A percentile compares a stretch with the other conserved stretches of the same genome.
phyloP scores from a whole-genome alignment of 306 rosid genomes.

The Boehmeria nivea region DNA sequence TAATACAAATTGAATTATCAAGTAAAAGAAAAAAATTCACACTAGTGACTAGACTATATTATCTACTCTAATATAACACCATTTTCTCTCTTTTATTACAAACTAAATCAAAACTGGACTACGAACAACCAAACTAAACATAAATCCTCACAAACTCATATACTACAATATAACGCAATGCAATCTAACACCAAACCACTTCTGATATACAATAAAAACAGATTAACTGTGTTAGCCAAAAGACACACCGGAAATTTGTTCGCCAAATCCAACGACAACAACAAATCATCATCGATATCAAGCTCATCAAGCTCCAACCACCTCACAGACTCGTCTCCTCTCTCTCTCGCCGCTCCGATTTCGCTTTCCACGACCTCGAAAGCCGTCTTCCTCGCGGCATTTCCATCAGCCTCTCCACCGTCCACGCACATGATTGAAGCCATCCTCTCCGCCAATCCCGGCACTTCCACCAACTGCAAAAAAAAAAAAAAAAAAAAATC shows the following conservation, averaged over 20 bases:
- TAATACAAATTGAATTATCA: too few relatives aligned
- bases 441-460: constrained; percentile 90
- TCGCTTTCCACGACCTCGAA: constrained; percentile 48
- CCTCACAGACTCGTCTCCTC: constrained; percentile 39
- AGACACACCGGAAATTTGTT: constrained; percentile 58
- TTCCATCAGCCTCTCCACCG: constrained; percentile 31
- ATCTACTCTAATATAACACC: too few relatives aligned
- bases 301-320: constrained; percentile 96
- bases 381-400: constrained; percentile 29
- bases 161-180: too few relatives aligned
- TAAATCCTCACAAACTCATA: too few relatives aligned
- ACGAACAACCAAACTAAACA: too few relatives aligned
- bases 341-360: constrained; percentile 37
- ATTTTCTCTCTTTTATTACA: too few relatives aligned
- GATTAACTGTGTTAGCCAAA: not conserved
- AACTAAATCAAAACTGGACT: too few relatives aligned
- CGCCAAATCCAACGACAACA: constrained; percentile 51
- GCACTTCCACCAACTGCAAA: constrained; percentile 65
- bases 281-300: constrained; percentile 57
- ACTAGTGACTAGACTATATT: too few relatives aligned
- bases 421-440: constrained; percentile 80
- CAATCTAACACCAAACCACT: not conserved
- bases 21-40: too few relatives aligned
- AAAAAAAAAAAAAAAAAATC: not conserved
- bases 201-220: not conserved